phyloP scores from a whole-genome alignment of 2,329 filamentous ascomycete species.

The Thermomyces lanuginosus region DNA sequence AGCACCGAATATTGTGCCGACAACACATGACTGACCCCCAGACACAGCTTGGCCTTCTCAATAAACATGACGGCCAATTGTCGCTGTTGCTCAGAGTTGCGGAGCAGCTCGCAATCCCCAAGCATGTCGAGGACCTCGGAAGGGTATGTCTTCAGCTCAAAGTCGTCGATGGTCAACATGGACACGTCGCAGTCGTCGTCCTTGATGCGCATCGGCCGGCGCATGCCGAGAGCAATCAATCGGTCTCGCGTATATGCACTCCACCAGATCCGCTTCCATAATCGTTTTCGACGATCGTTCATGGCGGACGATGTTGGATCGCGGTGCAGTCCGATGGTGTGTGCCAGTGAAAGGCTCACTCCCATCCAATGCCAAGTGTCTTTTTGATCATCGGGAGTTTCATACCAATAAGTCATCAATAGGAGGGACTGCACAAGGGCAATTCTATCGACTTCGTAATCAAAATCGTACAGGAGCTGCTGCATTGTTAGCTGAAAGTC shows the following conservation, averaged over 20 bases:
- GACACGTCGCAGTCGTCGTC: slow-evolving; percentile 87
- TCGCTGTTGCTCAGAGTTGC: slow-evolving; percentile 55
- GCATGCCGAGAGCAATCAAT: slow-evolving; percentile 82
- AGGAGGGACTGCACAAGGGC: slow-evolving; percentile 75
- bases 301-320: slow-evolving; percentile 67
- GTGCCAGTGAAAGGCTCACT: slow-evolving; percentile 77
- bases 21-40: slow-evolving; percentile 78
- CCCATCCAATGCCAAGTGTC: slow-evolving; percentile 99
- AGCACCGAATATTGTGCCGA: slow-evolving; percentile 84
- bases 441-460: slow-evolving; percentile 82
- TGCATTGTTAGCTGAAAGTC: slow-evolving; percentile 1
- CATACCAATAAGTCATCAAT: slow-evolving; percentile 95
- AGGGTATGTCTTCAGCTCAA: slow-evolving; percentile 56
- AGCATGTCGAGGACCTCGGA: slow-evolving; percentile 53
- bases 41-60: slow-evolving; percentile 74
- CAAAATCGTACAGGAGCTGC: slow-evolving; percentile 66
- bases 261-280: slow-evolving; percentile 98
- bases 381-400: slow-evolving; percentile 91
- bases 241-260: slow-evolving; percentile 91
- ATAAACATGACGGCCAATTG: slow-evolving; percentile 79
- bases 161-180: slow-evolving; percentile 71
- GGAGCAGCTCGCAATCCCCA: slow-evolving; percentile 51
- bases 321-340: slow-evolving; percentile 84
- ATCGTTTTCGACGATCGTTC: slow-evolving; percentile 53
- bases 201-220: slow-evolving; percentile 80